These are phyloP conservation scores for Suillus occidentalis DNA, from an alignment of 768 basidiomycete genomes.

Conservation along the genomic window DNA sequence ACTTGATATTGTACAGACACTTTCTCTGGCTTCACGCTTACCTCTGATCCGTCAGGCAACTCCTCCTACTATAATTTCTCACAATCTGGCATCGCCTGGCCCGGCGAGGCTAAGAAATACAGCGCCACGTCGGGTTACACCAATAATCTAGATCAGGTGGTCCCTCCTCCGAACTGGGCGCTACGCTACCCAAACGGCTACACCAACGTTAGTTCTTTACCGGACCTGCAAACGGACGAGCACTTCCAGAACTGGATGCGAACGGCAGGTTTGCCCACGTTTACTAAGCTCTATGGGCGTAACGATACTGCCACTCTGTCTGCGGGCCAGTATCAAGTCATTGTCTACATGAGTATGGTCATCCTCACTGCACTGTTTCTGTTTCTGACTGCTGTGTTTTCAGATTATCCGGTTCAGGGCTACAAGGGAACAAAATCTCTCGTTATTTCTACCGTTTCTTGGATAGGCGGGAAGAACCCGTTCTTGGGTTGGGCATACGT, in stretches of 20 bases:
- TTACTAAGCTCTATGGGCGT: conserved; percentile 91
- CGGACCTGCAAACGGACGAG: conserved; percentile 74
- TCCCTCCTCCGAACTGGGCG: conserved; percentile 94
- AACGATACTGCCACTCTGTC: conserved; percentile 77
- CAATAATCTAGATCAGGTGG: conserved; percentile 56
- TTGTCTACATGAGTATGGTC: conserved; percentile 77
- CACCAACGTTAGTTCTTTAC: conserved; percentile 59
- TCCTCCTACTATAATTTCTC: conserved; percentile 70
- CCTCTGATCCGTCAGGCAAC: conserved; percentile 39
- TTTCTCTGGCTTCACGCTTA: conserved; percentile 59
- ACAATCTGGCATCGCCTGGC: conserved; percentile 88
- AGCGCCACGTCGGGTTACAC: conserved; percentile 53
- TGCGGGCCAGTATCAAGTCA: conserved; percentile 74
- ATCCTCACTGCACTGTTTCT: conserved; percentile 1
- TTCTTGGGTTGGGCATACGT: conserved; percentile 99
- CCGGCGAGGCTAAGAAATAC: conserved; percentile 92
- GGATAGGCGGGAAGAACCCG: conserved; percentile 98
- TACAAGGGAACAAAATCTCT: conserved; percentile 96
- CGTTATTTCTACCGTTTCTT: conserved; percentile 95
- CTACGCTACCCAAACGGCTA: conserved; percentile 70
- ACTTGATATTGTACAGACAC: conserved; percentile 57
- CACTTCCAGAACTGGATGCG: conserved; percentile 99
- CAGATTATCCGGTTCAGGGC: conserved; percentile 89
- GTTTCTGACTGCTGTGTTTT: conserved; percentile 9
- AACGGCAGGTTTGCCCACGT: conserved; percentile 94